phyloP scores from a whole-genome alignment of 148 eudicot species.

The Rhododendron kiyosumense region DNA sequence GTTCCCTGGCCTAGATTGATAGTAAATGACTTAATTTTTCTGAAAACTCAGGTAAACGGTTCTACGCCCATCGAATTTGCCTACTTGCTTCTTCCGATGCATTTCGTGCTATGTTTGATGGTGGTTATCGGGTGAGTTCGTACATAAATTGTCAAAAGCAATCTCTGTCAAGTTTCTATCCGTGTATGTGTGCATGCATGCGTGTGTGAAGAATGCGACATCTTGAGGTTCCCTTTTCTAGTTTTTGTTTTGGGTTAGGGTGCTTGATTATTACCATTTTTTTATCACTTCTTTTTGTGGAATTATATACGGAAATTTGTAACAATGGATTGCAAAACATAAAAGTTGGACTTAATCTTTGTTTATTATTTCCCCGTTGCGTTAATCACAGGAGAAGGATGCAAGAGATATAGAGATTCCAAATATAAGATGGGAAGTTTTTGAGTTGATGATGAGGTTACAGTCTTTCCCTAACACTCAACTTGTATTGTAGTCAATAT shows the following conservation, averaged over 20 bases:
- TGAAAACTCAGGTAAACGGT: slow-evolving; percentile 52
- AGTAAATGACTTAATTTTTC: neutral
- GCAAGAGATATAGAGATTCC: slow-evolving; percentile 93
- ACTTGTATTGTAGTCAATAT: neutral
- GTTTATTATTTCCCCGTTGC: neutral
- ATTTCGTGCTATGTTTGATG: slow-evolving; percentile 99
- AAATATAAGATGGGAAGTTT: slow-evolving; percentile 90
- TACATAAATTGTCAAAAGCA: neutral
- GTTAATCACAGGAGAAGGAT: slow-evolving; percentile 66
- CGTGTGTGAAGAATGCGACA: neutral
- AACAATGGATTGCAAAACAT: neutral
- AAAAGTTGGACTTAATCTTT: neutral
- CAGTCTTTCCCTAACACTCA: neutral
- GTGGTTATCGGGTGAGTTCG: slow-evolving; percentile 87
- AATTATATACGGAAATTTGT: neutral
- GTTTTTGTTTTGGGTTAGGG: neutral
- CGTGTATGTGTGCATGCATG: neutral
- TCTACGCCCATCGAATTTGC: slow-evolving; percentile 95
- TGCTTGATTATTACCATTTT: neutral
- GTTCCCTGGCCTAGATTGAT: neutral
- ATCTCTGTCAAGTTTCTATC: neutral
- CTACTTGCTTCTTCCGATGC: slow-evolving; percentile 96
- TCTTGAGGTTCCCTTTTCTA: neutral
- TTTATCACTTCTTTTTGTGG: neutral
- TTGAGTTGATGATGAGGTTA: slow-evolving; percentile 98